Evolutionary conservation across 1,284 basidiomycete species (phyloP).

Genomic region (Tremellales sp.): DNA sequence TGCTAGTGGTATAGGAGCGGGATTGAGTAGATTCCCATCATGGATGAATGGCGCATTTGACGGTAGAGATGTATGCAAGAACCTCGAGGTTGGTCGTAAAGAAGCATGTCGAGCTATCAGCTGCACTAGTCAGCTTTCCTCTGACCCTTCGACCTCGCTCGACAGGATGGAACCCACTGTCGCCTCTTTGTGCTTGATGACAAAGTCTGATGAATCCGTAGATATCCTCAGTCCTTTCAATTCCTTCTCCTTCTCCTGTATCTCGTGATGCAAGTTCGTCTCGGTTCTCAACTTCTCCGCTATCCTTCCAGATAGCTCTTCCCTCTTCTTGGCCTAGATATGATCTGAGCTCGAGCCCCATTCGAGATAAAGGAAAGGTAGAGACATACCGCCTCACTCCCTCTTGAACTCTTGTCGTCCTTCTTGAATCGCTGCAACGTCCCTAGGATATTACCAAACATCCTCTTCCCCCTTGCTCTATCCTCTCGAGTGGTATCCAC

Average conservation of each 20-base stretch:
- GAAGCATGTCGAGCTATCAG: slow-evolving; percentile 33
- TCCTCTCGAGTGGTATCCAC: slow-evolving; percentile 36
- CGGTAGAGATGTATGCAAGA: slow-evolving; percentile 34
- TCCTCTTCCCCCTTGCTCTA: slow-evolving; percentile 37
- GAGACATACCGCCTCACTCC: slow-evolving; percentile 39
- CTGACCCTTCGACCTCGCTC: too few relatives aligned
- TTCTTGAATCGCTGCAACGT: slow-evolving; percentile 48
- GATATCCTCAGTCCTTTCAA: slow-evolving; percentile 32
- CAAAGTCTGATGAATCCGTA: slow-evolving; percentile 36
- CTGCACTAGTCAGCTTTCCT: slow-evolving; percentile 19
- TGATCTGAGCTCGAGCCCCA: neutral
- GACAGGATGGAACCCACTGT: slow-evolving; percentile 36
- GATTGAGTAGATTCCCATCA: slow-evolving; percentile 24
- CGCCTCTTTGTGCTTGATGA: slow-evolving; percentile 38
- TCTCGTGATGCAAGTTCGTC: slow-evolving; percentile 35
- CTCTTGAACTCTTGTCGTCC: slow-evolving; percentile 40
- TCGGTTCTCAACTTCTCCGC: slow-evolving; percentile 40
- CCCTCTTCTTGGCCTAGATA: slow-evolving; percentile 37
- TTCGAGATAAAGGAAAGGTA: neutral
- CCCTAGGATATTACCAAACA: slow-evolving; percentile 47
- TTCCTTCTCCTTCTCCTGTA: slow-evolving; percentile 37
- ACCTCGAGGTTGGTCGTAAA: slow-evolving; percentile 30
- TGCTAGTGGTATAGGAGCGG: slow-evolving; percentile 34
- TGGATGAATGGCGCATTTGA: slow-evolving; percentile 16
- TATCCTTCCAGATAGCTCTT: slow-evolving; percentile 41